Percentiles rank a stretch among this genome's conserved stretches.
Evolutionary conservation across 164 flowering plant species (phyloP).

Genomic region (Paratinospora sagittata): DNA sequence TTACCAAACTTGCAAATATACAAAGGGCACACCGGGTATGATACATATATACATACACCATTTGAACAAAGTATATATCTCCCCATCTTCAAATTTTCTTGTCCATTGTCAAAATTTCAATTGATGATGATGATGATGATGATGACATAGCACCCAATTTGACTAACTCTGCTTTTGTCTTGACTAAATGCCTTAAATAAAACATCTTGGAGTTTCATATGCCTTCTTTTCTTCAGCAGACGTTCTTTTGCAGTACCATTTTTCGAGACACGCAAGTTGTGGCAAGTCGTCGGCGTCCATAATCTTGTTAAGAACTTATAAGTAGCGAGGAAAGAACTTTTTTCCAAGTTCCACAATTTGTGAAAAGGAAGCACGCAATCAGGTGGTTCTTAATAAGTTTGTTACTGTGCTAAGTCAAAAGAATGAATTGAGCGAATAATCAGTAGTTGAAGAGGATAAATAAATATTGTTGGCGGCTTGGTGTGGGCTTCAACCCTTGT

Average conservation of each 20-base stretch:
- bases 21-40: neutral
- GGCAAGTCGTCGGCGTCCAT: conserved; percentile 64
- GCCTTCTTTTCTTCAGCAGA: conserved; percentile 37
- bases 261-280: conserved; percentile 40
- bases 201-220: too few species aligned
- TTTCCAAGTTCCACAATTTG: conserved; percentile 76
- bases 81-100: neutral
- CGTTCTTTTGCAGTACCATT: conserved; percentile 41
- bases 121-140: conserved; percentile 28
- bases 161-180: conserved; percentile 43
- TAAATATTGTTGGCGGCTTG: too few species aligned
- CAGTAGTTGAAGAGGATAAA: too few species aligned
- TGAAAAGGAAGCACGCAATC: neutral
- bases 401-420: too few species aligned
- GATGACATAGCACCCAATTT: conserved; percentile 33
- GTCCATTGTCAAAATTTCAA: conserved; percentile 15
- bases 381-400: neutral
- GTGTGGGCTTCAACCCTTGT: too few species aligned
- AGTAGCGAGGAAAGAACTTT: conserved; percentile 80
- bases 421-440: too few species aligned
- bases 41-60: conserved; percentile 6
- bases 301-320: conserved; percentile 60
- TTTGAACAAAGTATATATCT: neutral
- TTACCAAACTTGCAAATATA: neutral
- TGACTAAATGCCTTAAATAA: too few species aligned